These are phyloP conservation scores for Stemphylium lycopersici DNA, from an alignment of 2,329 filamentous ascomycete genomes.

Conservation along the genomic window DNA sequence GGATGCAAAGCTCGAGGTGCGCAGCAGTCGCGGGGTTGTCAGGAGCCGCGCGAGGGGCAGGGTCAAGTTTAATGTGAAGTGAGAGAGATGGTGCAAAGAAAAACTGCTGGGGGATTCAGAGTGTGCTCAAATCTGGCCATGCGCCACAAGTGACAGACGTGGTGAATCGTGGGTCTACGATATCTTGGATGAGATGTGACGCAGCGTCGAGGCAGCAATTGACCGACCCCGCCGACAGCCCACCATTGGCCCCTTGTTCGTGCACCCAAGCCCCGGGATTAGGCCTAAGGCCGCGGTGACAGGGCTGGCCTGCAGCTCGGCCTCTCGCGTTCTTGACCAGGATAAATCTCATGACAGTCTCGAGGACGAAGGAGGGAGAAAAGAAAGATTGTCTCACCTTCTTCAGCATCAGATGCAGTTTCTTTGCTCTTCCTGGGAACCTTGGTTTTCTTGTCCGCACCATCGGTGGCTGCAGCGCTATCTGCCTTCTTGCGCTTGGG, in stretches of 20 bases:
- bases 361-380: neutral
- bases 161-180: constrained; percentile 7
- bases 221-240: constrained; percentile 23
- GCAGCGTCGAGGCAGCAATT: constrained; percentile 27
- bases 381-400: constrained; percentile 3
- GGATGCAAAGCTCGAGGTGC: constrained; percentile 2
- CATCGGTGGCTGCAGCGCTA: neutral
- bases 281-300: constrained; percentile 15
- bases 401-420: neutral
- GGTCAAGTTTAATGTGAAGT: neutral
- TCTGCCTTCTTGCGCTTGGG: constrained; percentile 19
- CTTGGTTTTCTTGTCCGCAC: constrained; percentile 9
- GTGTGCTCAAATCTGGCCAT: neutral
- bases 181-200: constrained; percentile 23
- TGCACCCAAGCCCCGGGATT: constrained; percentile 14
- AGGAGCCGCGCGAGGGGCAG: neutral
- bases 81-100: neutral
- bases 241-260: constrained; percentile 21
- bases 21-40: constrained; percentile 9
- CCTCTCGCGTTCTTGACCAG: neutral
- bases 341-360: no score
- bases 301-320: constrained; percentile 6
- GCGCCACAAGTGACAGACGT: constrained; percentile 5
- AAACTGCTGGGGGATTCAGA: neutral
- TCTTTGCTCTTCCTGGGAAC: constrained; percentile 4